These are phyloP conservation scores for Triangularia verruculosa DNA, from an alignment of 2,329 filamentous ascomycete species.

Conservation along the genomic window DNA sequence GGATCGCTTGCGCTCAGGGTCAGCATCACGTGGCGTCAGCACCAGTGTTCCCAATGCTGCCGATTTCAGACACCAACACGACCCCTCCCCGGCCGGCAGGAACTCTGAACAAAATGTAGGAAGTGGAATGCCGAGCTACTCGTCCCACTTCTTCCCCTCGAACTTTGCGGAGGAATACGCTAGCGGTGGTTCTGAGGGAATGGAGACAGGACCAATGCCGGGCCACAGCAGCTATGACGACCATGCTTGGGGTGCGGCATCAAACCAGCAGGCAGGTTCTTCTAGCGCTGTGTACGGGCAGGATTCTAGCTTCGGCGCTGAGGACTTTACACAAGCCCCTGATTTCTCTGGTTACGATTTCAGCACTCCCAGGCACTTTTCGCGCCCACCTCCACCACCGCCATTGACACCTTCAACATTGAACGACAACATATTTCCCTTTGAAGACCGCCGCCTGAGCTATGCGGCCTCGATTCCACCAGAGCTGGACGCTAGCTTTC, in stretches of 20 bases:
- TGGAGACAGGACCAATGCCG: constrained; percentile 20
- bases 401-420: constrained; percentile 49
- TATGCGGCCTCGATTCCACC: constrained; percentile 34
- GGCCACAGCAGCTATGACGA: constrained; percentile 10
- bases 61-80: constrained; percentile 14
- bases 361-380: constrained; percentile 16
- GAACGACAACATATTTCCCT: constrained; percentile 41
- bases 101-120: constrained; percentile 9
- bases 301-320: not conserved
- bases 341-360: constrained; percentile 11
- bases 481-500: constrained; percentile 39
- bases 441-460: constrained; percentile 40
- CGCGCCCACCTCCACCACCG: constrained; percentile 41
- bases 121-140: constrained; percentile 12
- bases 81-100: constrained; percentile 13
- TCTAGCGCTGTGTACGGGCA: not conserved
- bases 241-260: not conserved
- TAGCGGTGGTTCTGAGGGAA: constrained; percentile 6
- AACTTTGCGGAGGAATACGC: constrained; percentile 20
- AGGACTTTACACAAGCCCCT: not conserved
- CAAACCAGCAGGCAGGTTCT: not conserved
- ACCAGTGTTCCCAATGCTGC: constrained; percentile 16
- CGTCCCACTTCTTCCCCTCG: constrained; percentile 11
- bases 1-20: constrained; percentile 24
- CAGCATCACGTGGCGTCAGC: constrained; percentile 34